phyloP scores from a whole-genome alignment of 352 stramenopile species.

The Blastocystis sp. region DNA sequence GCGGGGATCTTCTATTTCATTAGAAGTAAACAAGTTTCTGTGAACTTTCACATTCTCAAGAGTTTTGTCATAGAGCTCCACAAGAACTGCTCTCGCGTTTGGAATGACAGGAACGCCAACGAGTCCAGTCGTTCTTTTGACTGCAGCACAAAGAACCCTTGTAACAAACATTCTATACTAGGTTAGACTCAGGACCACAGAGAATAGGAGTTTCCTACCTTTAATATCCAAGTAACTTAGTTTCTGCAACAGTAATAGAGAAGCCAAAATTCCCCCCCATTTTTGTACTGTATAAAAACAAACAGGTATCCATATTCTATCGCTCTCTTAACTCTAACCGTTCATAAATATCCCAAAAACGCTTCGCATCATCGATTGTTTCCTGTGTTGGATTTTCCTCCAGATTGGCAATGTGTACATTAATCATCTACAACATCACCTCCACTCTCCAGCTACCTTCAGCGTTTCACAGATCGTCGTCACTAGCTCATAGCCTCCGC shows the following conservation, averaged over 20 bases:
- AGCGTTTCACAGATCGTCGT: not conserved
- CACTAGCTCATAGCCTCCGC: not conserved
- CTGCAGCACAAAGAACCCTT: not conserved
- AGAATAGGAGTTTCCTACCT: not conserved
- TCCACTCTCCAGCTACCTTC: not conserved
- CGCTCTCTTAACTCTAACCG: not conserved
- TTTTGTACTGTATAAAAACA: not conserved
- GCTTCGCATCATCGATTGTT: not conserved
- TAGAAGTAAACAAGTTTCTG: not conserved
- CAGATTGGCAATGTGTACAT: not conserved
- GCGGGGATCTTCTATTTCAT: constrained; percentile 42
- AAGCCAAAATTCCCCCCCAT: not conserved
- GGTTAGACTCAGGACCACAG: not conserved
- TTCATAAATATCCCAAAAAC: constrained; percentile 5
- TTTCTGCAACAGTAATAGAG: not conserved
- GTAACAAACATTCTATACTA: constrained; percentile 60
- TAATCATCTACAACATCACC: not conserved
- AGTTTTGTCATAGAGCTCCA: constrained; percentile 57
- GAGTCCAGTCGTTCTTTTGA: constrained; percentile 59
- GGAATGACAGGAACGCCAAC: constrained; percentile 58
- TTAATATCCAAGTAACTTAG: not conserved
- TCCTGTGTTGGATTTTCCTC: not conserved
- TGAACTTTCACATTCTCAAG: constrained; percentile 51
- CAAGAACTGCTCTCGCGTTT: constrained; percentile 48
- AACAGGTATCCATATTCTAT: not conserved